Evolutionary conservation across 768 basidiomycete species (phyloP).

Genomic region (Lenzites betulinus): DNA sequence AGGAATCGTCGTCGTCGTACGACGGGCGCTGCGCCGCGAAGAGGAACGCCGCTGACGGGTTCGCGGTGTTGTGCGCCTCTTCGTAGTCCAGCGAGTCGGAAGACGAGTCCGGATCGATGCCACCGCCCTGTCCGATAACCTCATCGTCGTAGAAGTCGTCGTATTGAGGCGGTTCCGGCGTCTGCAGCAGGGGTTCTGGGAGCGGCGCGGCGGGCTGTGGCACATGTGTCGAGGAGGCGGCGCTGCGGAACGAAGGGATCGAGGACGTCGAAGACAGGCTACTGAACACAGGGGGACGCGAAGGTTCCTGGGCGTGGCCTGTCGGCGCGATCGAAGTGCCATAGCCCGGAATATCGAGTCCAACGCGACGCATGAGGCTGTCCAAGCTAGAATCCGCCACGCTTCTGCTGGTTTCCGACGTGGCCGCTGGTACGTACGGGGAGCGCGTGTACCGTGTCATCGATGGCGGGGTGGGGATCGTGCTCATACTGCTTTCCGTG

Average conservation of each 20-base stretch:
- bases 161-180: conserved; percentile 29
- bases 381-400: conserved; percentile 62
- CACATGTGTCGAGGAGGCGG: background rate
- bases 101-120: conserved; percentile 51
- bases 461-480: conserved; percentile 70
- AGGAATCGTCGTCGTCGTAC: conserved; percentile 39
- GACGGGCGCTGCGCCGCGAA: conserved; percentile 51
- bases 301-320: conserved; percentile 1
- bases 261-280: conserved; percentile 19
- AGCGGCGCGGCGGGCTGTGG: conserved; percentile 8
- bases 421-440: conserved; percentile 31
- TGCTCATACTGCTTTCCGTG: conserved; percentile 64
- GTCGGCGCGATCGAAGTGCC: conserved; percentile 1
- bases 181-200: conserved; percentile 20
- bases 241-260: conserved; percentile 13
- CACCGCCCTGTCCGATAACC: conserved; percentile 20
- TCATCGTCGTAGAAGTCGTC: conserved; percentile 33
- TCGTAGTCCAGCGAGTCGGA: conserved; percentile 53
- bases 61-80: conserved; percentile 56
- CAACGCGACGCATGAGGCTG: conserved; percentile 68
- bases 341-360: conserved; percentile 42
- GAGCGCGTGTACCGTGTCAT: conserved; percentile 62
- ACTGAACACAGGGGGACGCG: conserved; percentile 9
- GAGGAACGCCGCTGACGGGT: conserved; percentile 73
- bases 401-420: conserved; percentile 41